A percentile compares a stretch with the other conserved stretches of the same genome.
Evolutionary conservation across 2,329 filamentous ascomycete species (phyloP).

Genomic region (Xylaria sp.): DNA sequence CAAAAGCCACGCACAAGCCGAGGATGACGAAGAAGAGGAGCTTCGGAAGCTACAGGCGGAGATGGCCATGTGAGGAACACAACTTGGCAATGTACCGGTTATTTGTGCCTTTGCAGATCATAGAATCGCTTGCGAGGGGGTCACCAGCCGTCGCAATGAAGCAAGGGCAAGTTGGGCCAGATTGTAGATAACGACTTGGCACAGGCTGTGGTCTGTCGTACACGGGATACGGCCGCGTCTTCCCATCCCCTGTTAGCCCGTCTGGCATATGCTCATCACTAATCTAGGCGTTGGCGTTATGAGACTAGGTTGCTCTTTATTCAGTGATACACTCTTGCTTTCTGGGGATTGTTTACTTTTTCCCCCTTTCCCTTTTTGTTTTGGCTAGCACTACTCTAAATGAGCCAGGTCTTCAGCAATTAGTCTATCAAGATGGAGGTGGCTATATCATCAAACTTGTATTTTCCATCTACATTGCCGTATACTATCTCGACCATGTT

Average conservation of each 20-base stretch:
- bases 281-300: slow-evolving; percentile 40
- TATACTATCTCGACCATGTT: neutral
- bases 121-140: slow-evolving; percentile 23
- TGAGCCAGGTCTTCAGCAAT: slow-evolving; percentile 26
- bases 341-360: slow-evolving; percentile 3
- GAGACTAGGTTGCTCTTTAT: slow-evolving; percentile 34
- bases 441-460: slow-evolving; percentile 21
- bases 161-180: slow-evolving; percentile 8
- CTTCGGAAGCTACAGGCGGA: slow-evolving; percentile 91
- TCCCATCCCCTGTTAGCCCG: neutral
- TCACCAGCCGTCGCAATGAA: slow-evolving; percentile 8
- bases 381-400: slow-evolving; percentile 20
- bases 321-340: slow-evolving; percentile 34
- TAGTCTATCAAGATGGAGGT: slow-evolving; percentile 18
- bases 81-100: slow-evolving; percentile 7
- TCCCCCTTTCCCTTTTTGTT: no score
- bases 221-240: slow-evolving; percentile 8
- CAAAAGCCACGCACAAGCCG: slow-evolving; percentile 59
- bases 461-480: neutral
- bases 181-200: slow-evolving; percentile 17
- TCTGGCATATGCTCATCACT: slow-evolving; percentile 8
- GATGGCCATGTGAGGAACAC: slow-evolving; percentile 82
- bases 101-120: slow-evolving; percentile 27
- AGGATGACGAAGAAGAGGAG: slow-evolving; percentile 96
- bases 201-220: slow-evolving; percentile 10